These are phyloP conservation scores for Cicer bijugum DNA, from an alignment of 306 rosid species.

Conservation along the genomic window DNA sequence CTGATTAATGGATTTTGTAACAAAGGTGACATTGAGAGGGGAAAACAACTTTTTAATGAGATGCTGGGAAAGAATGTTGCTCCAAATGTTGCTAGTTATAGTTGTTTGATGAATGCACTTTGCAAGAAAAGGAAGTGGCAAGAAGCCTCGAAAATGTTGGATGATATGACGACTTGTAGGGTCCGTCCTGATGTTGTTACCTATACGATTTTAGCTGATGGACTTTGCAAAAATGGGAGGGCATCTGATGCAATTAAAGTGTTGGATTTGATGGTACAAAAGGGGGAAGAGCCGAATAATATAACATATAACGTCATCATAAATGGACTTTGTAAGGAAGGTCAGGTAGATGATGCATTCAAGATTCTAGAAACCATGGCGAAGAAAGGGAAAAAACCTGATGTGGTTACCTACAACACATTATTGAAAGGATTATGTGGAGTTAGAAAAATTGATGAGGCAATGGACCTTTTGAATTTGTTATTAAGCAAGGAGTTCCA, in stretches of 20 bases:
- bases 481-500: constrained; percentile 53
- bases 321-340: constrained; percentile 79
- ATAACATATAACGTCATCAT: constrained; percentile 71
- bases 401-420: constrained; percentile 67
- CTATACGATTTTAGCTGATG: constrained; percentile 68
- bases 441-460: constrained; percentile 66
- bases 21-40: constrained; percentile 56
- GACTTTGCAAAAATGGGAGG: constrained; percentile 77
- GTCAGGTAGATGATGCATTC: constrained; percentile 60
- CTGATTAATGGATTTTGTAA: constrained; percentile 65
- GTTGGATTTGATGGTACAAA: constrained; percentile 63
- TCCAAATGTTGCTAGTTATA: constrained; percentile 72
- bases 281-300: constrained; percentile 68
- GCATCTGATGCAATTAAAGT: constrained; percentile 55
- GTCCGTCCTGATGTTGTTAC: constrained; percentile 63
- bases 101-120: constrained; percentile 64
- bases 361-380: constrained; percentile 63
- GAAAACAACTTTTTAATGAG: constrained; percentile 60
- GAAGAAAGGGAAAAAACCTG: constrained; percentile 72
- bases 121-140: constrained; percentile 67
- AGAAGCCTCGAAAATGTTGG: constrained; percentile 63
- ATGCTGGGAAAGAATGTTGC: constrained; percentile 65
- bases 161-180: constrained; percentile 62
- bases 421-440: constrained; percentile 66
- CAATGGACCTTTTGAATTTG: constrained; percentile 57